phyloP scores from a whole-genome alignment of 2,329 filamentous ascomycete species.

The Trichoderma sp. region DNA sequence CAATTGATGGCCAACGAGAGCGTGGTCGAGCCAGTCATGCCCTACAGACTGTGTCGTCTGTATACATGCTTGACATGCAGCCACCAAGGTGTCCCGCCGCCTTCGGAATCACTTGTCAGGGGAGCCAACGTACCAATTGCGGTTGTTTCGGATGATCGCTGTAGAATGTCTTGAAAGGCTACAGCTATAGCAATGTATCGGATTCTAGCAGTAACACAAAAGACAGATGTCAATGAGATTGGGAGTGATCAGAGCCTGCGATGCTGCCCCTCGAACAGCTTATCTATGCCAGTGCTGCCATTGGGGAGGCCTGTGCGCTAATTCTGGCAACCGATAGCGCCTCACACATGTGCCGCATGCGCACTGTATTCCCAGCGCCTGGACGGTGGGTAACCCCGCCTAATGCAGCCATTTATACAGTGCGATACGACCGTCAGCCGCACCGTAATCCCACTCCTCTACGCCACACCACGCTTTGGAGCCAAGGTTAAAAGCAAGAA shows the following conservation, averaged over 20 bases:
- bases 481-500: not conserved
- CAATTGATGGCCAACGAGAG: not conserved
- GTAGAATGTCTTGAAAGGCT: not conserved
- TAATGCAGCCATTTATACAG: not conserved
- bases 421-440: not conserved
- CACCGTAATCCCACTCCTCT: constrained; percentile 17
- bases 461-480: constrained; percentile 11
- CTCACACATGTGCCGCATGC: not conserved
- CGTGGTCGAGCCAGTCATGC: not conserved
- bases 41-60: not conserved
- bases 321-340: constrained; percentile 11
- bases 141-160: not conserved
- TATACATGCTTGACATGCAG: not conserved
- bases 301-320: constrained; percentile 17
- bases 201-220: not conserved
- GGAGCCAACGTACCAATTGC: constrained; percentile 6
- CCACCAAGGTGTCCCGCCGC: not conserved
- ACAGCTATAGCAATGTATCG: not conserved
- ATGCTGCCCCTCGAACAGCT: constrained; percentile 15
- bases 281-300: constrained; percentile 18
- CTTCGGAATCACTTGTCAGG: not conserved
- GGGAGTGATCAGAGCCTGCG: not conserved
- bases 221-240: not conserved
- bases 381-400: not conserved
- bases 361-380: not conserved